A percentile compares a stretch with the other conserved stretches of the same genome.
phyloP scores from a whole-genome alignment of 2,329 filamentous ascomycete species.

The Amylocarpus encephaloides region DNA sequence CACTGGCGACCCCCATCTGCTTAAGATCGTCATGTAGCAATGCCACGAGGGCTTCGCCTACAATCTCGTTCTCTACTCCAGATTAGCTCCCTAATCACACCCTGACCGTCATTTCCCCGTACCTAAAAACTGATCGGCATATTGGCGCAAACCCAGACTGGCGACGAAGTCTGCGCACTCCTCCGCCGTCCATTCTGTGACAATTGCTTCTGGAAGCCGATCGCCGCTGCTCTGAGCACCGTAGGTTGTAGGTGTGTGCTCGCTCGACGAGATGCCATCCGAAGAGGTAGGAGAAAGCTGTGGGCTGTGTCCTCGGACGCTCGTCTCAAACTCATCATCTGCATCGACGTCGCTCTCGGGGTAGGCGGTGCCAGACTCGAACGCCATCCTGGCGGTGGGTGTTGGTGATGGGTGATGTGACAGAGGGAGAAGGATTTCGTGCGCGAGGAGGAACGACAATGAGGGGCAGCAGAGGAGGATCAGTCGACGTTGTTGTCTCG shows the following conservation, averaged over 20 bases:
- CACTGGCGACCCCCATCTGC: slow-evolving; percentile 87
- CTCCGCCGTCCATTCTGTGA: slow-evolving; percentile 75
- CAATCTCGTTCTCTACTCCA: slow-evolving; percentile 78
- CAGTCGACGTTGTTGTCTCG: no score
- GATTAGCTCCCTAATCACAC: slow-evolving; percentile 23
- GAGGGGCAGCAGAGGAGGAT: neutral
- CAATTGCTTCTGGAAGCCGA: slow-evolving; percentile 65
- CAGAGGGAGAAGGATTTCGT: neutral
- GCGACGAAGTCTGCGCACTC: slow-evolving; percentile 87
- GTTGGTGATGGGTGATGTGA: neutral
- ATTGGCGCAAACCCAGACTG: slow-evolving; percentile 73
- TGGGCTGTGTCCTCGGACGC: slow-evolving; percentile 61
- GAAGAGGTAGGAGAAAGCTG: slow-evolving; percentile 67
- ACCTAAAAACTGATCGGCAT: slow-evolving; percentile 80
- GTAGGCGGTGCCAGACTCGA: slow-evolving; percentile 62
- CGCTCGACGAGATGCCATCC: slow-evolving; percentile 56
- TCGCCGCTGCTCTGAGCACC: slow-evolving; percentile 60
- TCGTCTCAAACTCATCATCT: slow-evolving; percentile 77
- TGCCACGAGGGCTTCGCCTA: slow-evolving; percentile 83
- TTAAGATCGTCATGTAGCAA: slow-evolving; percentile 90
- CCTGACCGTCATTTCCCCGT: slow-evolving; percentile 31
- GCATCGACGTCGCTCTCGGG: slow-evolving; percentile 75
- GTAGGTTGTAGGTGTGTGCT: slow-evolving; percentile 76
- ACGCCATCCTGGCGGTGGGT: slow-evolving; percentile 39
- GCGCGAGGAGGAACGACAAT: neutral